Base-by-base conservation (phyloP, 495 filamentous ascomycete species). In the Platismatia glauca region DNA sequence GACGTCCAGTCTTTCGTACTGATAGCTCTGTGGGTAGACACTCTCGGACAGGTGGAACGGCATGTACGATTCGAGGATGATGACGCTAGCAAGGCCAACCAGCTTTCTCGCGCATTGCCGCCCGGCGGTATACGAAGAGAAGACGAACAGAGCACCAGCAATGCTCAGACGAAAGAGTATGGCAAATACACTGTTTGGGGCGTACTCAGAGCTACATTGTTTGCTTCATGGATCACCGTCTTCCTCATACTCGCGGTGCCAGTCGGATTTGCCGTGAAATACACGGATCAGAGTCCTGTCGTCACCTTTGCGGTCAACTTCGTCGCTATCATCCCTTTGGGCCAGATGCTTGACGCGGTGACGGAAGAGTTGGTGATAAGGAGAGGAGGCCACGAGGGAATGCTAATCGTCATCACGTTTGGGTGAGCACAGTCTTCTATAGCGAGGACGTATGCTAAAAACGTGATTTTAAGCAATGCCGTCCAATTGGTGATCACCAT, bases 401-500 rank as follows among this genome's bases (percentile, higher is more conserved):
- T 35, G 58, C 22, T 62, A 11, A 62, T 57, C 58, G 57, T 62
- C 35, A 60, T 68, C 57, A 46, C 34, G 1, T 39, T 60, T 52
- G 52, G 66, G 65, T 63, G 56, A 57, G 64, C 34, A 41, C 20
- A 13, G 15, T 46, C 35, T 15, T 18, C 20, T 5, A 35, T 34
- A 2, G n/a, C 24, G 29, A 20, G 29, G 7, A 20, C 9, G 5
- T 35, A 56, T 20, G 53, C 53, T 56, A n/a, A 37, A 20, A 4
- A 48, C 20, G 9, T 12, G 33, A 9, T 7, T 24, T 63, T 4
- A 38, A 67, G 65, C 56, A 67, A 67, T 46, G 62, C 59, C 2
- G 57, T 60, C 16, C 68, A 68, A 43, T 57, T 70, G 11, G 65
- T 70, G 6, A 68, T 57, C 5, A 62, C 63, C 34, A 55, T 62